These are phyloP conservation scores for Schizochytrium sp. DNA, from an alignment of 108 stramenopile species.

Conservation along the genomic window DNA sequence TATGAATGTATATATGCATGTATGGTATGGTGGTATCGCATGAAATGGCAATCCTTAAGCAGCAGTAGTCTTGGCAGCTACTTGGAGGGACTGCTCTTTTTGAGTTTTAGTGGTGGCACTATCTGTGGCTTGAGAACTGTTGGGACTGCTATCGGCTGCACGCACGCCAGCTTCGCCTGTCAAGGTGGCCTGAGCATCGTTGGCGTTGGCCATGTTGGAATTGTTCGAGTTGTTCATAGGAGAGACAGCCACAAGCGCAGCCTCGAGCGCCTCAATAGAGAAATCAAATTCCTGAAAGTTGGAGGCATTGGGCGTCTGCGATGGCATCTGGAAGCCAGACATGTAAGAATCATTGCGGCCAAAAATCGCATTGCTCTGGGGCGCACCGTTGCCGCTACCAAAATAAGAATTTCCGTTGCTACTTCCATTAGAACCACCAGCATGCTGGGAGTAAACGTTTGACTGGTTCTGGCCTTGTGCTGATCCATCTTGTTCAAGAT, in stretches of 20 bases:
- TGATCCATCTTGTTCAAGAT: too few relatives aligned
- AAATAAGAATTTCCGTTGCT: too few relatives aligned
- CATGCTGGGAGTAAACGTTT: too few relatives aligned
- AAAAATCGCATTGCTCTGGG: background rate
- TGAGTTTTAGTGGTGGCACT: too few relatives aligned
- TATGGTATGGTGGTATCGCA: too few relatives aligned
- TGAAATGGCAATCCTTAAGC: too few relatives aligned
- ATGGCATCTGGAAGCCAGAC: background rate
- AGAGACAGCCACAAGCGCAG: slow-evolving; percentile 33
- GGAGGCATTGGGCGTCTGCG: slow-evolving; percentile 36
- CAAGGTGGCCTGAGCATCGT: slow-evolving; percentile 7
- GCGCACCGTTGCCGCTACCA: background rate
- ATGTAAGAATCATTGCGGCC: background rate
- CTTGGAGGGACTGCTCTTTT: too few relatives aligned
- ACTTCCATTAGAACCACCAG: too few relatives aligned
- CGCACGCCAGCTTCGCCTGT: background rate
- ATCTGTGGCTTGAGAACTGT: too few relatives aligned
- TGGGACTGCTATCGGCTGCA: background rate
- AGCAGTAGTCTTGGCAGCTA: too few relatives aligned
- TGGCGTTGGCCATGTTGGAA: background rate
- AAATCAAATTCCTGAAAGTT: slow-evolving; percentile 44
- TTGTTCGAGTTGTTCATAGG: slow-evolving; percentile 46
- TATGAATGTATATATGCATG: too few relatives aligned
- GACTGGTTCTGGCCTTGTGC: too few relatives aligned
- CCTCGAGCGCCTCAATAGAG: slow-evolving; percentile 51